phyloP scores from a whole-genome alignment of 2,329 filamentous ascomycete species.

The Incumbomyces delicatus region DNA sequence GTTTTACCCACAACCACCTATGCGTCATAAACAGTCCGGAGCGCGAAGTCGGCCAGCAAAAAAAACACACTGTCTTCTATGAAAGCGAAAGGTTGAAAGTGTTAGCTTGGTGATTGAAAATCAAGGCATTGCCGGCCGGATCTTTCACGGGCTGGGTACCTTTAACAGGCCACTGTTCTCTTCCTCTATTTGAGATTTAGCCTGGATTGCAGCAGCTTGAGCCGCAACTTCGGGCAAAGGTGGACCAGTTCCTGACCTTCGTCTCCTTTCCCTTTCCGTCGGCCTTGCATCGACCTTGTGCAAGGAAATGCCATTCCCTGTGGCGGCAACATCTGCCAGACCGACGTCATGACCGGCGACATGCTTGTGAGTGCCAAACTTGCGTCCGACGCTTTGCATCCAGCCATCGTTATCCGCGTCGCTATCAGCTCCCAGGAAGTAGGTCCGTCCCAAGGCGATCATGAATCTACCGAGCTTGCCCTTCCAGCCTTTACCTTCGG shows the following conservation, averaged over 20 bases:
- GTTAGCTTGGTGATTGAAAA: too few relatives aligned
- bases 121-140: too few relatives aligned
- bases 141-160: constrained; percentile 9
- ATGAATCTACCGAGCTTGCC: constrained; percentile 71
- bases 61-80: too few relatives aligned
- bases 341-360: constrained; percentile 21
- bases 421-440: constrained; percentile 65
- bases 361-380: constrained; percentile 37
- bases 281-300: constrained; percentile 35
- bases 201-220: constrained; percentile 7
- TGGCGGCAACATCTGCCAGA: constrained; percentile 28
- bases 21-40: not conserved
- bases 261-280: constrained; percentile 49
- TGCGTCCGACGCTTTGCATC: constrained; percentile 51
- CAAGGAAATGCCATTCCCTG: constrained; percentile 36
- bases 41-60: too few relatives aligned
- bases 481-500: constrained; percentile 69
- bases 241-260: constrained; percentile 52
- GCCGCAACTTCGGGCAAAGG: constrained; percentile 21
- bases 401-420: constrained; percentile 32
- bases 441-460: constrained; percentile 62
- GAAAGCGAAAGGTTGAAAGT: too few relatives aligned
- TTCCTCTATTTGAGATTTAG: constrained; percentile 4
- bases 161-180: constrained; percentile 14
- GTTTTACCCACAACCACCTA: not conserved